These are phyloP conservation scores for Gossypium arboreum DNA, from an alignment of 345 rosid genomes.

Conservation along the genomic window DNA sequence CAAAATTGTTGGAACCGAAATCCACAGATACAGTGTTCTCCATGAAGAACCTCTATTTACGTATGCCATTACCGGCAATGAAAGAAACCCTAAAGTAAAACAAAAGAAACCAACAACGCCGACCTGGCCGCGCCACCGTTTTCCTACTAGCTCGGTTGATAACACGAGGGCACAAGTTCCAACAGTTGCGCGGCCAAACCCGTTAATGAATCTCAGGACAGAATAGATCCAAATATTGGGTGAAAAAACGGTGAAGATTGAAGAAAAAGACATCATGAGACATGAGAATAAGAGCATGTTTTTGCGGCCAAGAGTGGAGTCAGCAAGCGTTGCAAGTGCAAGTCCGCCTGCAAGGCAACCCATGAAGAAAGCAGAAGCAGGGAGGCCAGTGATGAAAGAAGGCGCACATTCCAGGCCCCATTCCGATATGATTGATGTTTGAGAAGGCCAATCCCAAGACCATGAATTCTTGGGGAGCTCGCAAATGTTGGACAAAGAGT, in stretches of 20 bases:
- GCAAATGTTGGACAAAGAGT: constrained; percentile 29
- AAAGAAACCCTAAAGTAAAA: constrained; percentile 46
- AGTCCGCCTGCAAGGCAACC: constrained; percentile 57
- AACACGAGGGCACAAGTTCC: constrained; percentile 42
- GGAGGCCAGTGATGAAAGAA: constrained; percentile 39
- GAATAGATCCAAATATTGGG: constrained; percentile 46
- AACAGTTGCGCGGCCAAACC: constrained; percentile 41
- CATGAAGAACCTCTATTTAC: constrained; percentile 34
- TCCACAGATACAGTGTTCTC: constrained; percentile 44
- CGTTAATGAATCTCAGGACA: constrained; percentile 34
- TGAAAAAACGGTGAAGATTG: constrained; percentile 34
- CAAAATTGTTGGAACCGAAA: constrained; percentile 31
- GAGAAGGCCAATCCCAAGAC: constrained; percentile 42
- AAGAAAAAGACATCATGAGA: constrained; percentile 40
- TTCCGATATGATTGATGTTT: constrained; percentile 46
- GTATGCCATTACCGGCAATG: constrained; percentile 45
- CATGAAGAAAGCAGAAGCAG: constrained; percentile 37
- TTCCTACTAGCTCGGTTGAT: constrained; percentile 39
- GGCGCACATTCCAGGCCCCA: constrained; percentile 49
- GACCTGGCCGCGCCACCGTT: constrained; percentile 40
- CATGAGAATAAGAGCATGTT: constrained; percentile 44
- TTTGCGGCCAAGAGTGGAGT: constrained; percentile 60
- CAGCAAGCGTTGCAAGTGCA: constrained; percentile 45
- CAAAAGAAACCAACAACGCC: constrained; percentile 41
- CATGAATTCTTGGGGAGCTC: constrained; percentile 36